These are phyloP conservation scores for Saraca asoca DNA, from an alignment of 331 rosid species.

Conservation along the genomic window DNA sequence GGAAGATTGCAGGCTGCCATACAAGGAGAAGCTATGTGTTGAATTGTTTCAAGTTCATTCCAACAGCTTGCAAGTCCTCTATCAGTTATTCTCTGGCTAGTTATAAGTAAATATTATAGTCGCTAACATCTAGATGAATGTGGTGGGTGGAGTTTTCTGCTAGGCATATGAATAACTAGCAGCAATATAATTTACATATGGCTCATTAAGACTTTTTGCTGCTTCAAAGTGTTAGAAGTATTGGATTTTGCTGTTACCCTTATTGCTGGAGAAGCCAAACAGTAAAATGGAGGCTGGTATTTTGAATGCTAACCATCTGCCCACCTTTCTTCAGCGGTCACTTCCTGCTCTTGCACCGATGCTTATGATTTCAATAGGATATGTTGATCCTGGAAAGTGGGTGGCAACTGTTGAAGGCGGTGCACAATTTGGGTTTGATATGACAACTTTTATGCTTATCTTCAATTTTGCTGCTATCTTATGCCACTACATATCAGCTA, in stretches of 20 bases:
- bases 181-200: slow-evolving; percentile 28
- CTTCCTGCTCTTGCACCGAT: slow-evolving; percentile 66
- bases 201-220: slow-evolving; percentile 32
- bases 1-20: slow-evolving; percentile 29
- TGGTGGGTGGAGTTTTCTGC: slow-evolving; percentile 20
- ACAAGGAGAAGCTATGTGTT: slow-evolving; percentile 32
- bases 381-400: slow-evolving; percentile 99
- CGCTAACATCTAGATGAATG: slow-evolving; percentile 8
- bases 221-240: slow-evolving; percentile 34
- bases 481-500: slow-evolving; percentile 87
- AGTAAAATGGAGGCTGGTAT: slow-evolving; percentile 57
- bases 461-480: slow-evolving; percentile 88
- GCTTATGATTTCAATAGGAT: slow-evolving; percentile 80
- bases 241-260: slow-evolving; percentile 30
- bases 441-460: slow-evolving; percentile 58
- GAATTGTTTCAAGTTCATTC: slow-evolving; percentile 25
- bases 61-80: slow-evolving; percentile 32
- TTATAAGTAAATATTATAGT: slow-evolving; percentile 21
- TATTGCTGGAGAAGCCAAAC: slow-evolving; percentile 34
- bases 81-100: slow-evolving; percentile 26
- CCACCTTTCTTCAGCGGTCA: slow-evolving; percentile 47
- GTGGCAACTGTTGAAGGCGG: slow-evolving; percentile 85
- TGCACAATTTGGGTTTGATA: slow-evolving; percentile 82
- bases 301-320: slow-evolving; percentile 38
- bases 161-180: slow-evolving; percentile 28